Base-by-base conservation (phyloP, 495 filamentous ascomycete species). In the Penicillium coprophilum region DNA sequence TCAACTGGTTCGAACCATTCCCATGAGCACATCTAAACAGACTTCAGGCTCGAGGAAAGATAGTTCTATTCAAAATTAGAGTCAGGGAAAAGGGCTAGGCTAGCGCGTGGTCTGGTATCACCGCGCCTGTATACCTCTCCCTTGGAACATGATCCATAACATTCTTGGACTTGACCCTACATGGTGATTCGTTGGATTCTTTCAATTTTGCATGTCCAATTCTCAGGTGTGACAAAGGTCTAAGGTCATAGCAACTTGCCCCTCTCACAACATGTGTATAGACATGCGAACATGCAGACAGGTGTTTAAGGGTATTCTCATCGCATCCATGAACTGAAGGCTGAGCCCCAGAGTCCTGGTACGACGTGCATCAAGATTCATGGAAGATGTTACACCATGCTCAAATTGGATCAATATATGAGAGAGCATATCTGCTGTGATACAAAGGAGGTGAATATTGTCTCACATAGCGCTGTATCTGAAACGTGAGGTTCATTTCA, bases 31-130 rank as follows among this genome's bases (percentile, higher is more conserved):
- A 55, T 53, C 6, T 12, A 46, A 39, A 54, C 31, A 46, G 41
- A 39, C 41, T 30, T 46, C 52, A 46, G 15, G 15, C 28, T 54
- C 20, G 43, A 54, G 32, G 30, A 23, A 28, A 8, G 4, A 17
- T 28, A 27, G 52, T 46, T 44, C 41, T 46, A 46, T 46, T 54
- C 20, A 5, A 32, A 54, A 54, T 38, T 8, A 46, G 20, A 21
- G 30, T 41, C 19, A 6, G 15, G n/a, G 41, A 9, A 53, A 19
- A 24, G 12, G 17, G 19, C 30, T 8, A 34, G 28, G 13, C 36
- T 38, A 54, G 52, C 52, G 43, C 52, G 52, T 46, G 52, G 43
- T 6, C 9, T 19, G 52, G 52, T 54, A 38, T 38, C 43, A 54
- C 52, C 9, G 21, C 52, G 15, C 20, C 17, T 27, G 20, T 36